A percentile compares a stretch with the other conserved stretches of the same genome.
These are phyloP conservation scores for Byssothecium circinans DNA, from an alignment of 2,329 filamentous ascomycete species.

Conservation along the genomic window DNA sequence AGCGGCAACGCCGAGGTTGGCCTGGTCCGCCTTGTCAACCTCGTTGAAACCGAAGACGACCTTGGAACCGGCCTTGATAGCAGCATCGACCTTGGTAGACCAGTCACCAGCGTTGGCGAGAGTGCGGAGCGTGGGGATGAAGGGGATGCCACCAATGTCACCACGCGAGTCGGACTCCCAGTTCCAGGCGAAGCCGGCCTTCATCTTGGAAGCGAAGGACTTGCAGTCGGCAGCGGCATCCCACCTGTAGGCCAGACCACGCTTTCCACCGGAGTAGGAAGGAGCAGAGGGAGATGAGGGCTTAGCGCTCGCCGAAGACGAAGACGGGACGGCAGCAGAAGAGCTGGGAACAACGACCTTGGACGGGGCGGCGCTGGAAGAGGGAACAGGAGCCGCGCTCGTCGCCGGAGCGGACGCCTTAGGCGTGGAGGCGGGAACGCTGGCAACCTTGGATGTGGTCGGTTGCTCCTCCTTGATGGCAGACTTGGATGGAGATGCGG, in stretches of 20 bases:
- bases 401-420: slow-evolving; percentile 9
- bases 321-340: slow-evolving; percentile 8
- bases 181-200: slow-evolving; percentile 68
- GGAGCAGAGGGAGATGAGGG: slow-evolving; percentile 24
- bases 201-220: slow-evolving; percentile 49
- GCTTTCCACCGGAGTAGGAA: slow-evolving; percentile 54
- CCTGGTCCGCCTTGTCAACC: slow-evolving; percentile 36
- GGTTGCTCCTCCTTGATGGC: neutral
- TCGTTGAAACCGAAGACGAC: slow-evolving; percentile 47
- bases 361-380: neutral
- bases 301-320: slow-evolving; percentile 16
- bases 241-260: slow-evolving; percentile 63
- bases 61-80: slow-evolving; percentile 35
- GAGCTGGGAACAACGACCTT: slow-evolving; percentile 9
- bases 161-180: slow-evolving; percentile 55
- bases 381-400: slow-evolving; percentile 8
- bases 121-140: slow-evolving; percentile 58
- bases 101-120: slow-evolving; percentile 24
- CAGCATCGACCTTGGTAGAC: slow-evolving; percentile 46
- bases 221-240: slow-evolving; percentile 60
- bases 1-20: slow-evolving; percentile 35
- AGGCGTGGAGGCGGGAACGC: slow-evolving; percentile 16
- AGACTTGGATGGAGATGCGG: neutral
- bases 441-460: slow-evolving; percentile 3
- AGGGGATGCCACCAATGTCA: slow-evolving; percentile 54